These are phyloP conservation scores for Saccharomycopsis oosterbeekiorum DNA, from an alignment of 805 yeast genomes.

Conservation along the genomic window DNA sequence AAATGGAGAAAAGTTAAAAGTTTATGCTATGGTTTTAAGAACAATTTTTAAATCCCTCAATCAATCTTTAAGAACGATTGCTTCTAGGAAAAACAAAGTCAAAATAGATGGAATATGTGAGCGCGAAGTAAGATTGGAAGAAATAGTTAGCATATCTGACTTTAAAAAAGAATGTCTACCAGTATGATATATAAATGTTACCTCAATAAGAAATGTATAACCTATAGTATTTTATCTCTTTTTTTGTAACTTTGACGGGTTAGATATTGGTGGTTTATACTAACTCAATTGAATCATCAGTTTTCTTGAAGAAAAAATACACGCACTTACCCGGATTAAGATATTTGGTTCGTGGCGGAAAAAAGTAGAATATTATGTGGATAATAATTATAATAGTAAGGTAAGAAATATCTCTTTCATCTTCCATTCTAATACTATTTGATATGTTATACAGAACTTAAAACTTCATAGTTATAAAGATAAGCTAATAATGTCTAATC, in stretches of 20 bases:
- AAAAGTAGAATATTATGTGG: background rate
- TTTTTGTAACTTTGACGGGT: too few species aligned
- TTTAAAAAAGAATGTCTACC: background rate
- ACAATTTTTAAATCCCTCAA: conserved; percentile 13
- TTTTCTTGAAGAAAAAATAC: too few species aligned
- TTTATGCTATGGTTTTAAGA: conserved; percentile 27
- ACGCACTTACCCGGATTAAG: background rate
- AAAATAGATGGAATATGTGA: background rate
- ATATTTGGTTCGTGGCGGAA: background rate
- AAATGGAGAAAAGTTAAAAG: conserved; percentile 32
- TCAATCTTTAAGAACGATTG: background rate
- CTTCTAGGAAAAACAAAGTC: background rate
- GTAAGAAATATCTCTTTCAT: too few species aligned
- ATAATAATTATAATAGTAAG: too few species aligned
- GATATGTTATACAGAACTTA: background rate
- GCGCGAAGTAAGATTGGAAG: background rate
- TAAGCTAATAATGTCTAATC: background rate
- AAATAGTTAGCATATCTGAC: background rate
- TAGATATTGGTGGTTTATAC: too few species aligned
- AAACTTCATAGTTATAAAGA: background rate
- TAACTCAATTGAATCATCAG: too few species aligned
- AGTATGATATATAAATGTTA: background rate
- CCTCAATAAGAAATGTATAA: background rate
- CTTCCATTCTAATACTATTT: too few species aligned
- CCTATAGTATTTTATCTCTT: too few species aligned